phyloP scores from a whole-genome alignment of 352 stramenopile species.

The Pythium scleroteichum region DNA sequence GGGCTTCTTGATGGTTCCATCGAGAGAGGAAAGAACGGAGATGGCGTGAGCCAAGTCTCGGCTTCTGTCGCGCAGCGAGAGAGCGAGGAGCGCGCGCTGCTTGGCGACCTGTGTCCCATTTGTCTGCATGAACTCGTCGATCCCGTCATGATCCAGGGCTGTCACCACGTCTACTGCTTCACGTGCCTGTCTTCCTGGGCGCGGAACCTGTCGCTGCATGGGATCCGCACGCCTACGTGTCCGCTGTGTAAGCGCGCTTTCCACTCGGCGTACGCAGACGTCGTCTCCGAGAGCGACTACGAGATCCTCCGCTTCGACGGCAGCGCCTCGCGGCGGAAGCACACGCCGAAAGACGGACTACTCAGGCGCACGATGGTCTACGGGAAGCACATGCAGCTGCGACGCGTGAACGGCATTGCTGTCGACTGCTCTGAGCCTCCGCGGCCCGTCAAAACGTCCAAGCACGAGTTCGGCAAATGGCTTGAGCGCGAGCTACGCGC shows the following conservation, averaged over 20 bases:
- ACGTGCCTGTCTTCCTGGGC: constrained; percentile 68
- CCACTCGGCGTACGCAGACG: constrained; percentile 54
- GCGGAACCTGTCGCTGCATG: constrained; percentile 55
- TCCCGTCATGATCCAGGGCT: constrained; percentile 57
- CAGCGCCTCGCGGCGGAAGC: constrained; percentile 10
- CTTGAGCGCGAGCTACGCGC: constrained; percentile 59
- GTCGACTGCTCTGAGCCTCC: constrained; percentile 16
- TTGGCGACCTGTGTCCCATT: constrained; percentile 72
- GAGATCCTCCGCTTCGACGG: constrained; percentile 54
- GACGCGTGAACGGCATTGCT: constrained; percentile 41
- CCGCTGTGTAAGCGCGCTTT: constrained; percentile 72
- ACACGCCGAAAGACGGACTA: constrained; percentile 7
- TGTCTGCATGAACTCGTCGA: constrained; percentile 61
- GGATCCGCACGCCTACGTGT: constrained; percentile 52
- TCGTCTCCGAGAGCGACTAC: constrained; percentile 66
- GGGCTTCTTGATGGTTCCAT: constrained; percentile 11
- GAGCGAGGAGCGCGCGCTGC: constrained; percentile 32
- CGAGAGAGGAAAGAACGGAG: constrained; percentile 22
- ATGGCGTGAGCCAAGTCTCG: constrained; percentile 7
- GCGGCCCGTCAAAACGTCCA: constrained; percentile 43
- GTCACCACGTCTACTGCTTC: constrained; percentile 77
- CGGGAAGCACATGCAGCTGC: constrained; percentile 46
- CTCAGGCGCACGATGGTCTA: constrained; percentile 63
- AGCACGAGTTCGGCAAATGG: constrained; percentile 61
- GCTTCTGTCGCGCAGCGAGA: background rate